Evolutionary conservation across 2,329 filamentous ascomycete species (phyloP), one percentile per base, ranked within the genome.

Genomic region (Ophiostoma australiae): DNA sequence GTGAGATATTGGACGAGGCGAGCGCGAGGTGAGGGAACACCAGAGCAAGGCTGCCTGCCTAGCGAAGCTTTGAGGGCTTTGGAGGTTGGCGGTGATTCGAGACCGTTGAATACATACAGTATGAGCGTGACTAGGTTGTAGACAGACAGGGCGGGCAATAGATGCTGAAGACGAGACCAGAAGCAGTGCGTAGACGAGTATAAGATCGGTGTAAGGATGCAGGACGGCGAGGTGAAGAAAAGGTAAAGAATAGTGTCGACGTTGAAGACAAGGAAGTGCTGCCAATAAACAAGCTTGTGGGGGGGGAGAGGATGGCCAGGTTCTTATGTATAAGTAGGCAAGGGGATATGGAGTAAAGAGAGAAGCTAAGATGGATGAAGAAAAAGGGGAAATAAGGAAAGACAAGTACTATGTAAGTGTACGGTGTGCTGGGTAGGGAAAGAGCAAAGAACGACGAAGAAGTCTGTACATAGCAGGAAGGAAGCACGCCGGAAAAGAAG

Each of bases 301-400:
- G 73, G 70, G 69, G 69, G 69, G 70, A 73, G 74, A 71, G 75
- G 74, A 73, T 70, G 72, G 69, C 72, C 74, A 73, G 74, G 73
- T 74, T 75, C 74, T 75, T 75, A 76, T 75, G 66, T 41, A 48
- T 67, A 48, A 41, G 74, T 75, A 75, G 71, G 75, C 75, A 74
- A 74, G 73, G 73, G 76, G 71, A 76, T 74, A 75, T 78, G 76
- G 76, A 77, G 78, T 78, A 76, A 77, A 13, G 23, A 39, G 65
- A 17, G 75, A 78, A 76, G 75, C 73, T 77, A 75, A 76, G 74
- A 69, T 69, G 75, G 74, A 76, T 74, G 75, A 77, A 76, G 76
- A 77, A 71, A 73, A 71, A 73, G 73, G 73, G 74, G 71, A 74
- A 70, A 39, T 23, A 11, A n/a, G 63, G 13, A 33, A 39, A 35